phyloP scores from a whole-genome alignment of 176 grass and related monocot genomes.

The Musa beccarii region DNA sequence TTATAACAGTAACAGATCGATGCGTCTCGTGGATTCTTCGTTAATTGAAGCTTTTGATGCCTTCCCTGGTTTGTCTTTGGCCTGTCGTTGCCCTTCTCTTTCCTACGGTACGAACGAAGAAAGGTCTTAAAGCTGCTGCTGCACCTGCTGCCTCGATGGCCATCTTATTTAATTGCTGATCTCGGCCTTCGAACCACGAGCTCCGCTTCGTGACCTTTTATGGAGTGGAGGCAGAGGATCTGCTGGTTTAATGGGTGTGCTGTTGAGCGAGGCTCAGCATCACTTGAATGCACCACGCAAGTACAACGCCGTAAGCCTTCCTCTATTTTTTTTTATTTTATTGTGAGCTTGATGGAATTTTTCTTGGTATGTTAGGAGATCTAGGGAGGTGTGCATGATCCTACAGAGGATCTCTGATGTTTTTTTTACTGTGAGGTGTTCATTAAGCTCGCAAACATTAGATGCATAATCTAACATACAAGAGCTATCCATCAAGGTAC shows the following conservation, averaged over 20 bases:
- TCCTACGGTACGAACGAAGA: background rate
- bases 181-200: constrained; percentile 3
- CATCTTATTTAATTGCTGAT: constrained; percentile 1
- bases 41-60: background rate
- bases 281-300: background rate
- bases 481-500: too few relatives aligned
- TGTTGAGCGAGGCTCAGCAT: background rate
- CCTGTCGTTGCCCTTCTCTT: background rate
- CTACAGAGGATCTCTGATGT: too few relatives aligned
- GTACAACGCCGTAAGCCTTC: too few relatives aligned
- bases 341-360: too few relatives aligned
- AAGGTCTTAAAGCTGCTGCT: constrained; percentile 7
- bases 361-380: too few relatives aligned
- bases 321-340: too few relatives aligned
- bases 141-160: background rate
- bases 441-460: too few relatives aligned
- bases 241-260: background rate
- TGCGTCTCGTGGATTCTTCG: background rate
- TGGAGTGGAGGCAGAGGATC: background rate
- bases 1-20: constrained; percentile 5
- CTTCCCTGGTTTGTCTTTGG: background rate
- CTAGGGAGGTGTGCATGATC: too few relatives aligned
- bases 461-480: too few relatives aligned
- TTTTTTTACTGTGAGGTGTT: too few relatives aligned
- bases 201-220: background rate